Percentiles rank a stretch among this genome's conserved stretches.
These are phyloP conservation scores for Endogone sp. DNA, from an alignment of 192 early-diverging fungal genomes.

Conservation along the genomic window DNA sequence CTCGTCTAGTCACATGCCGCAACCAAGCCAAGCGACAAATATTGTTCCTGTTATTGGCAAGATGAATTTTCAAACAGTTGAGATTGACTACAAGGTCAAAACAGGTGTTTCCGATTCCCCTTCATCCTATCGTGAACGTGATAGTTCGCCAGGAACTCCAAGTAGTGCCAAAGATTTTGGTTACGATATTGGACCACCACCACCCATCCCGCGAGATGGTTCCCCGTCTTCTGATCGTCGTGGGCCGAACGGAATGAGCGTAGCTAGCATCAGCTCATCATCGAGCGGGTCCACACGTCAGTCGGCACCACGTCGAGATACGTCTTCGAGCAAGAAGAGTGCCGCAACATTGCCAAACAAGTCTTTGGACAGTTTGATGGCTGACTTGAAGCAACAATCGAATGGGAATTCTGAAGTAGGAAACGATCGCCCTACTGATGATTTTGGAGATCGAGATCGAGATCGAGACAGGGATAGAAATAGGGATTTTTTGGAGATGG, in stretches of 20 bases:
- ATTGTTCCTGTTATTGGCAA: slow-evolving; percentile 29
- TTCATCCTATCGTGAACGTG: no score
- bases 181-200: no score
- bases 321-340: slow-evolving; percentile 2
- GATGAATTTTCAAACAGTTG: slow-evolving; percentile 24
- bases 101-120: not conserved
- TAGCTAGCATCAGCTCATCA: slow-evolving; percentile 10
- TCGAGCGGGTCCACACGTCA: no score
- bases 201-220: slow-evolving; percentile 8
- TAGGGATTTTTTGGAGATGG: no score
- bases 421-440: no score
- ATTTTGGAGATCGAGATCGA: no score
- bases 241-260: slow-evolving; percentile 16
- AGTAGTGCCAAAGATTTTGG: no score
- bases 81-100: not conserved
- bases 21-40: slow-evolving; percentile 30
- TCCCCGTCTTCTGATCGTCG: slow-evolving; percentile 15
- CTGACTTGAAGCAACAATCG: slow-evolving; percentile 52
- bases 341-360: slow-evolving; percentile 18
- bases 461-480: no score
- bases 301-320: not conserved
- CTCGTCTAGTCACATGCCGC: slow-evolving; percentile 1
- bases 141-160: slow-evolving; percentile 5
- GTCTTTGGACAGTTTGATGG: slow-evolving; percentile 73
- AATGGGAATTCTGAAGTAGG: no score